Conservation (phyloP, 208 protist species). For the Trypanosoma melophagium region DNA sequence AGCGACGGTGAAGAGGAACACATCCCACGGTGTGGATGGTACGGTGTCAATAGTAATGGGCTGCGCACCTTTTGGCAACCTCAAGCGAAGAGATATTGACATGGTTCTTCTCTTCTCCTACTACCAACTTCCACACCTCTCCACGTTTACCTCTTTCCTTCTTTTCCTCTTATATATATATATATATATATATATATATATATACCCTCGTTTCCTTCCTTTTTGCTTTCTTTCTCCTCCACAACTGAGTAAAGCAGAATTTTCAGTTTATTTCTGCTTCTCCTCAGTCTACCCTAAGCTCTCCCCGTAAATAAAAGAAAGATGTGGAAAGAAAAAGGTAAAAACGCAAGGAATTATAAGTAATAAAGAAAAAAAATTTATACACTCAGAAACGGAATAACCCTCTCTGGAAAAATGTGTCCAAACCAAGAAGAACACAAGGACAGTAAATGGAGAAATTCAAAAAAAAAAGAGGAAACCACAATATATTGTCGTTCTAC, state of each 20-base stretch:
- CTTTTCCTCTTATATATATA: background rate
- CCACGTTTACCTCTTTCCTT: background rate
- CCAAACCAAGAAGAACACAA: no score
- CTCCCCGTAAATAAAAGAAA: no score
- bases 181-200: constrained; percentile 3
- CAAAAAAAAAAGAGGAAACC: background rate
- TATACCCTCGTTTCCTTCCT: background rate
- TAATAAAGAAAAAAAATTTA: no score
- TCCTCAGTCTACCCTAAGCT: no score
- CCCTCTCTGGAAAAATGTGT: no score
- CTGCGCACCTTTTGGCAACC: constrained; percentile 47
- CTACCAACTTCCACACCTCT: background rate
- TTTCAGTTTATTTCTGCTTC: no score
- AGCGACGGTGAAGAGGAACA: constrained; percentile 39
- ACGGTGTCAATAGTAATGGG: constrained; percentile 50
- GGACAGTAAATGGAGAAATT: no score
- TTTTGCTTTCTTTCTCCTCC: constrained; percentile 1
- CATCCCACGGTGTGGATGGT: constrained; percentile 36
- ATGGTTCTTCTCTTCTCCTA: background rate
- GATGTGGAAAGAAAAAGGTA: background rate
- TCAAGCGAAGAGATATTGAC: constrained; percentile 25
- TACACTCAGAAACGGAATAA: no score
- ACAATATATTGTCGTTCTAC: constrained; percentile 12
- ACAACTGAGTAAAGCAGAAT: background rate
- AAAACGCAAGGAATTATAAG: no score